A percentile compares a stretch with the other conserved stretches of the same genome.
phyloP scores from a whole-genome alignment of 2,329 filamentous ascomycete genomes.

The Seiridium unicorne region DNA sequence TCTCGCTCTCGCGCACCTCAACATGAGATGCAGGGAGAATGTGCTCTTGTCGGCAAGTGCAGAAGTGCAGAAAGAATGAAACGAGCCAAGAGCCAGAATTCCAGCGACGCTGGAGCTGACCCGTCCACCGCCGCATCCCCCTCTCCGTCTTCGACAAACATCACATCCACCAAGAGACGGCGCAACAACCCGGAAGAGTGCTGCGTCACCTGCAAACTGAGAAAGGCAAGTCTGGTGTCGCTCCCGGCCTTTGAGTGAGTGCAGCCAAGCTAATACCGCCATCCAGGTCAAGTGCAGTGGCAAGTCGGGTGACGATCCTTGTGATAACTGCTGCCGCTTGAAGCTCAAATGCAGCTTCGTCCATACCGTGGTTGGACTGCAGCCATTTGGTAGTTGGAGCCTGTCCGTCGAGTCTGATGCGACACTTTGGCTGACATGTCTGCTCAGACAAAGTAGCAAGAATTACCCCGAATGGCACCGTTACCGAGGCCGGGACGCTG shows the following conservation, averaged over 20 bases:
- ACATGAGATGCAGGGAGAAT: background rate
- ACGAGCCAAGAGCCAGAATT: background rate
- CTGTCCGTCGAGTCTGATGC: background rate
- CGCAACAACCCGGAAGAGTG: constrained; percentile 19
- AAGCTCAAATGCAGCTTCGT: constrained; percentile 35
- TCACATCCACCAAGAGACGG: constrained; percentile 2
- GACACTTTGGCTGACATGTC: background rate
- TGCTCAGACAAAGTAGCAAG: constrained; percentile 30
- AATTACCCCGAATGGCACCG: constrained; percentile 37
- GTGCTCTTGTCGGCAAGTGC: background rate
- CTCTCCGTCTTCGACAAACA: background rate
- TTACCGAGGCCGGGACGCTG: constrained; percentile 40
- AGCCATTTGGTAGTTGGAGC: constrained; percentile 1
- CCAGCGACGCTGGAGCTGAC: constrained; percentile 1
- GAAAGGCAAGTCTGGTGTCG: constrained; percentile 29
- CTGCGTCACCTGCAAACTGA: constrained; percentile 33
- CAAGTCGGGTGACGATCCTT: constrained; percentile 32
- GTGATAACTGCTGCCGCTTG: constrained; percentile 35
- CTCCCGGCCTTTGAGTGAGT: no score
- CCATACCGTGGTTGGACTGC: constrained; percentile 6
- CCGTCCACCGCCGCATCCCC: background rate
- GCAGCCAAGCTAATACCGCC: no score
- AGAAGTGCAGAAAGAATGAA: constrained; percentile 3
- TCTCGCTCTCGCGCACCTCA: background rate
- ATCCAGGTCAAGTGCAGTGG: constrained; percentile 40